phyloP scores from a whole-genome alignment of 495 filamentous ascomycete genomes.

The Neurospora africana region DNA sequence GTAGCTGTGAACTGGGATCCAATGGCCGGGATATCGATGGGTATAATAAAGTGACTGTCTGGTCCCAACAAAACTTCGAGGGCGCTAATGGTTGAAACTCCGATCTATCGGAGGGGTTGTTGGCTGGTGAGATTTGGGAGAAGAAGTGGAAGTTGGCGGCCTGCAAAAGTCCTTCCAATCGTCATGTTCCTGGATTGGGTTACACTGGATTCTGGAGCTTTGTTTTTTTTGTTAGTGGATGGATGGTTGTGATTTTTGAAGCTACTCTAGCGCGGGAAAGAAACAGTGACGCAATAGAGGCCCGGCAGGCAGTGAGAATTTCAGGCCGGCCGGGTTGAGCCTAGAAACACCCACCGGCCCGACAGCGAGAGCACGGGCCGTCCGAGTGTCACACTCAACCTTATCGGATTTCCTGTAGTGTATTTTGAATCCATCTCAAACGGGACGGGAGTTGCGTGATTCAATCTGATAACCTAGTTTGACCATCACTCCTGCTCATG shows the following conservation, averaged over 20 bases:
- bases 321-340: not conserved
- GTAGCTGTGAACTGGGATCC: not conserved
- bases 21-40: not conserved
- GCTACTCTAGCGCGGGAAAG: not conserved
- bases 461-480: not conserved
- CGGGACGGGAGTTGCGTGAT: not conserved
- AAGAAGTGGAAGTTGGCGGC: not conserved
- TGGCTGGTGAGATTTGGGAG: not conserved
- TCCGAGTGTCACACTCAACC: not conserved
- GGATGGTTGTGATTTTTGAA: not conserved
- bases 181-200: not conserved
- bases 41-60: not conserved
- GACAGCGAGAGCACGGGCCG: not conserved
- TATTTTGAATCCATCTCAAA: too few relatives aligned
- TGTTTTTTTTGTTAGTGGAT: not conserved
- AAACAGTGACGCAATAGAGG: not conserved
- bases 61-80: not conserved
- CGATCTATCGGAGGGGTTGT: not conserved
- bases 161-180: not conserved
- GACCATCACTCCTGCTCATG: not conserved
- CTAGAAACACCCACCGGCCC: not conserved
- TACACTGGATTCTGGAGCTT: not conserved
- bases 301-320: not conserved
- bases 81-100: not conserved
- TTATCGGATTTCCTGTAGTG: not conserved